Evolutionary conservation across 1,284 basidiomycete species (phyloP).

Genomic region (Phlebopus sp.): DNA sequence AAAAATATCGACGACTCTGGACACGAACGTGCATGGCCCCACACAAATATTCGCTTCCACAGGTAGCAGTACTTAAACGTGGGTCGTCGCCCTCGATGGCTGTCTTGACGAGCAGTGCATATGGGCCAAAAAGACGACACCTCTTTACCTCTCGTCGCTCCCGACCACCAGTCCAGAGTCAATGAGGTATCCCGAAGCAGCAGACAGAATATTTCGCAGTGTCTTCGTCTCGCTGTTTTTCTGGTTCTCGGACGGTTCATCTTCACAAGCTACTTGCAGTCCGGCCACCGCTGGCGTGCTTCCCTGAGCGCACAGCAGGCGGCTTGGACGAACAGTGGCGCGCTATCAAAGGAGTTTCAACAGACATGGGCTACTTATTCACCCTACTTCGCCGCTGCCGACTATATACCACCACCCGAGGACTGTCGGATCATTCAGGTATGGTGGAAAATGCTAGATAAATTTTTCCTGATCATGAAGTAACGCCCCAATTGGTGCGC

Average conservation of each 20-base stretch:
- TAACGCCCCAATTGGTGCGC: neutral
- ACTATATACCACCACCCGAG: slow-evolving; percentile 46
- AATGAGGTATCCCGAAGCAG: too few relatives aligned
- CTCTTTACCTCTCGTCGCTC: too few relatives aligned
- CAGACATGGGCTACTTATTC: slow-evolving; percentile 57
- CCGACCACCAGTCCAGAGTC: too few relatives aligned
- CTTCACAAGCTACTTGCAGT: slow-evolving; percentile 13
- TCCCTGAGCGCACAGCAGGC: neutral
- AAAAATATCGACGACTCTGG: too few relatives aligned
- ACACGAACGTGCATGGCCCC: too few relatives aligned
- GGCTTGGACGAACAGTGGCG: neutral
- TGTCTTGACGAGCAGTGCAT: too few relatives aligned
- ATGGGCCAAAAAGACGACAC: too few relatives aligned
- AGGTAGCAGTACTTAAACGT: neutral
- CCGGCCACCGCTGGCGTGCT: slow-evolving; percentile 5
- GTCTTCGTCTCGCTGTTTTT: slow-evolving; percentile 7
- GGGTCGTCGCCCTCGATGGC: too few relatives aligned
- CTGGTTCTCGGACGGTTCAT: slow-evolving; percentile 19
- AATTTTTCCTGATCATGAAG: too few relatives aligned
- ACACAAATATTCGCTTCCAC: neutral
- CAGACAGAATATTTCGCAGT: too few relatives aligned
- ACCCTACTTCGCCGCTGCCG: slow-evolving; percentile 50
- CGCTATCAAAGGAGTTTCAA: slow-evolving; percentile 26
- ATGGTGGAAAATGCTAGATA: too few relatives aligned
- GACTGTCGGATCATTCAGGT: slow-evolving; percentile 59